Evolutionary conservation across 345 rosid genomes (phyloP), one percentile per base, ranked within the genome.

Genomic region (Brassica nigra): DNA sequence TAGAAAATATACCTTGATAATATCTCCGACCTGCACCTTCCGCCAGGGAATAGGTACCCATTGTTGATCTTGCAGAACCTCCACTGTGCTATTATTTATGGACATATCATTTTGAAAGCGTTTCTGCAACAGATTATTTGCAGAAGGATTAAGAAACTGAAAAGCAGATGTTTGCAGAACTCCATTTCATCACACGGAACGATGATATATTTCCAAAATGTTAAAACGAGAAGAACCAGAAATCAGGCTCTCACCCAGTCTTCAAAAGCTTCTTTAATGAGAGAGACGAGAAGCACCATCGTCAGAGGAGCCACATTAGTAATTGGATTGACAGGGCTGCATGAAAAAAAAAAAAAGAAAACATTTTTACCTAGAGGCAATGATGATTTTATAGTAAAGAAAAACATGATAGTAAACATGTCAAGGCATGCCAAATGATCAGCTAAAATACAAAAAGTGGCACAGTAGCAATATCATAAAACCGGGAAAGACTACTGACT

Each of bases 281-380:
- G 95, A 80, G 98, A 93, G 63, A 91, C 97, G 33, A 93, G 84
- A 79, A 93, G 98, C 86, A 93, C 97, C 90, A 91, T 49, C 81
- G 84, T 84, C 83, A 93, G 85, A 18, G 98, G 98, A 70, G 86
- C 92, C 42, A 93, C 87, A 86, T 93, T 93, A 30, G 98, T 93
- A 61, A 91, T 82, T 62, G 98, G 98, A 87, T 89, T 88, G 67
- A 93, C 97, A 71, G 98, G 97, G 76, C 98, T 93, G 95, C 87
- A 86, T 39, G 47, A 66, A 55, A 75, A 79, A 63, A 37, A 37
- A 66, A 93, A 87, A 66, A 80, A 77, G 62, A 23, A 23, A 23
- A 23, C 27, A 23, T 23, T 23, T 23, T 58, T 65, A 18, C 70
- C 62, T 47, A 71, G 55, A 49, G 55, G 14, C 7, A 49, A 49